Evolutionary conservation across 2,329 filamentous ascomycete genomes (phyloP).

Genomic region (Epichloe gansuensis): DNA sequence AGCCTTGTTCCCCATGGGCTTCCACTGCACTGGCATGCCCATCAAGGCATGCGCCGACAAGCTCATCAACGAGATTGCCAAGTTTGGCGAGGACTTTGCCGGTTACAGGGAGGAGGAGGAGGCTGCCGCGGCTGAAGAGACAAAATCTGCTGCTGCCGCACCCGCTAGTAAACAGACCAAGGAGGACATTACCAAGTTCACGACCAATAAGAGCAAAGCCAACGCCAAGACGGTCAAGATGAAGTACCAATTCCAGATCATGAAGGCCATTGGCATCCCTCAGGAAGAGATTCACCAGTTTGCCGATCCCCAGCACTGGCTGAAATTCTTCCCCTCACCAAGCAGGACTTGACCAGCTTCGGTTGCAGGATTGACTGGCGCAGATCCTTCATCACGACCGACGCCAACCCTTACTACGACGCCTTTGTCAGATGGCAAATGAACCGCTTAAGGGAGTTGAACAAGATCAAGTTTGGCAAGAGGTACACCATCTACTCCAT

Average conservation of each 20-base stretch:
- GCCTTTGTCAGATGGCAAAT: slow-evolving; percentile 96
- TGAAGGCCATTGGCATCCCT: slow-evolving; percentile 82
- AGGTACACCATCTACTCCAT: slow-evolving; percentile 76
- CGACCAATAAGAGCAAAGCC: slow-evolving; percentile 84
- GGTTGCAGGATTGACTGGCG: slow-evolving; percentile 89
- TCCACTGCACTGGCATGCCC: slow-evolving; percentile 88
- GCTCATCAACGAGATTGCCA: slow-evolving; percentile 74
- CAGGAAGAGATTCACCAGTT: slow-evolving; percentile 86
- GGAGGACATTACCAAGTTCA: slow-evolving; percentile 84
- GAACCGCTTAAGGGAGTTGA: slow-evolving; percentile 75
- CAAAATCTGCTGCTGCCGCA: slow-evolving; percentile 20
- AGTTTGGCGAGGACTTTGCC: slow-evolving; percentile 81
- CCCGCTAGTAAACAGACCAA: slow-evolving; percentile 54
- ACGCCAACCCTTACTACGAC: slow-evolving; percentile 95
- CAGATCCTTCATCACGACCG: slow-evolving; percentile 84
- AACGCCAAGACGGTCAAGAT: slow-evolving; percentile 80
- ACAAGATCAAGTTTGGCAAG: slow-evolving; percentile 90
- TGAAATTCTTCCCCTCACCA: slow-evolving; percentile 55
- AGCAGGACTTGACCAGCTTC: slow-evolving; percentile 68
- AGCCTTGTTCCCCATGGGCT: slow-evolving; percentile 80
- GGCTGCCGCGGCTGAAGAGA: slow-evolving; percentile 30
- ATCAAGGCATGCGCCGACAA: slow-evolving; percentile 98
- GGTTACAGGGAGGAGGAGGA: slow-evolving; percentile 49
- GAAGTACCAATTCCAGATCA: slow-evolving; percentile 95
- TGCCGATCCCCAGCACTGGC: slow-evolving; percentile 83